A percentile compares a stretch with the other conserved stretches of the same genome.
These are phyloP conservation scores for Eimeria sp. DNA, from an alignment of 169 alveolate genomes.

Conservation along the genomic window DNA sequence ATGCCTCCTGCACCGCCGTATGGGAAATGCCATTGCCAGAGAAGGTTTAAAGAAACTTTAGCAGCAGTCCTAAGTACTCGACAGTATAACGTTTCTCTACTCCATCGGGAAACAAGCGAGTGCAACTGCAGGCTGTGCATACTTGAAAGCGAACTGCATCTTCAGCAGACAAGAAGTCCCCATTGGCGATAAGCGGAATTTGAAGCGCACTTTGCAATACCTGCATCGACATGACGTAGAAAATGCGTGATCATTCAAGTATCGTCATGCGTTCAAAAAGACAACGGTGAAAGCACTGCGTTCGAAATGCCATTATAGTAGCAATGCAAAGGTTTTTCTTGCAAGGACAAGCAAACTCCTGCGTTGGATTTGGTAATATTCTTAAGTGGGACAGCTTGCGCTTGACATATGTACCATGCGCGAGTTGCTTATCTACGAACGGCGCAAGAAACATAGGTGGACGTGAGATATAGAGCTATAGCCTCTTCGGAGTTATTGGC, in stretches of 20 bases:
- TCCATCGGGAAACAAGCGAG: not conserved
- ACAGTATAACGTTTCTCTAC: not conserved
- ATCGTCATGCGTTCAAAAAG: slow-evolving; percentile 4
- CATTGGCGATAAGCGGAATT: slow-evolving; percentile 83
- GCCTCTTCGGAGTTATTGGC: not conserved
- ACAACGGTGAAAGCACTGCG: not conserved
- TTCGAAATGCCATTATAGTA: not conserved
- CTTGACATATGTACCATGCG: not conserved
- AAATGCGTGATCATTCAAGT: not conserved
- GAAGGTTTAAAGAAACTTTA: not conserved
- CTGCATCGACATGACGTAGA: slow-evolving; percentile 15
- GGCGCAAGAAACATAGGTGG: not conserved
- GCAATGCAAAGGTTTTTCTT: not conserved
- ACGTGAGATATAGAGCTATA: not conserved
- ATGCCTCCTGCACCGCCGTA: slow-evolving; percentile 55
- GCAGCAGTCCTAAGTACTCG: not conserved
- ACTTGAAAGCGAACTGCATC: slow-evolving; percentile 81
- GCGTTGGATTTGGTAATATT: not conserved
- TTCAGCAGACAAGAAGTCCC: slow-evolving; percentile 58
- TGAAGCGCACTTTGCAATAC: slow-evolving; percentile 11
- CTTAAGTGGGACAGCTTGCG: not conserved
- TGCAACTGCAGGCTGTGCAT: not conserved
- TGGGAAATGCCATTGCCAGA: not conserved
- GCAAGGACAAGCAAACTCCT: not conserved
- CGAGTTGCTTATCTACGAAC: not conserved